Evolutionary conservation across 2,329 filamentous ascomycete genomes (phyloP).

Genomic region (Aspergillus clavatus): DNA sequence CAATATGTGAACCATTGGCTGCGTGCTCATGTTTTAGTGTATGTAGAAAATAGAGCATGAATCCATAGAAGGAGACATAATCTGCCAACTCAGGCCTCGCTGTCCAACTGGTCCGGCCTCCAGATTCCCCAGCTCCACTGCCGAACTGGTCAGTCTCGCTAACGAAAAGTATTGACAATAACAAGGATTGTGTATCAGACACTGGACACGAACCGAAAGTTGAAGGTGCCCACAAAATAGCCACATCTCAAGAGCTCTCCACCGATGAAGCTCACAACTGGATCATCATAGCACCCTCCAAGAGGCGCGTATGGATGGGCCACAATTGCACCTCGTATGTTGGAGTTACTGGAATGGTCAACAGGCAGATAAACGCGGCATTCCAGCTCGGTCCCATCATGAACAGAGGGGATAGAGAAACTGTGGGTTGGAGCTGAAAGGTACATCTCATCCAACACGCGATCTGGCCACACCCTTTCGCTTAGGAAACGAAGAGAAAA

Average conservation of each 20-base stretch:
- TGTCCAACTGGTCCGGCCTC: conserved; percentile 81
- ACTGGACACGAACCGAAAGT: conserved; percentile 64
- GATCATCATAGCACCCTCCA: conserved; percentile 80
- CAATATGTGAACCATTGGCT: background rate
- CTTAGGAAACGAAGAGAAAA: no score
- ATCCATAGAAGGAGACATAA: conserved; percentile 76
- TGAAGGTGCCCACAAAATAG: conserved; percentile 80
- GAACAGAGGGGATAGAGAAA: conserved; percentile 77
- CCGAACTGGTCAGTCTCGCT: no score
- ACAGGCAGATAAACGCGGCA: conserved; percentile 76
- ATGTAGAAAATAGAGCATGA: conserved; percentile 69
- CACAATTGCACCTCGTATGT: conserved; percentile 57
- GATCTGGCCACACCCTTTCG: background rate
- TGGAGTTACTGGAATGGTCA: conserved; percentile 25
- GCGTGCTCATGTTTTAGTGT: conserved; percentile 38
- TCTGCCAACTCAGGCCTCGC: conserved; percentile 74
- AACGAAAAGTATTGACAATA: no score
- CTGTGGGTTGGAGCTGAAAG: conserved; percentile 41
- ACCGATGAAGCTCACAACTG: conserved; percentile 64
- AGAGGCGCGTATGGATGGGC: conserved; percentile 89
- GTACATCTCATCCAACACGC: conserved; percentile 26
- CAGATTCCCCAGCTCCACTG: conserved; percentile 71
- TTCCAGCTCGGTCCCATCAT: conserved; percentile 70
- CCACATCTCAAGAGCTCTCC: conserved; percentile 62
- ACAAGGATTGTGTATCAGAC: background rate